Percentiles rank a stretch among this genome's conserved stretches.
These are phyloP conservation scores for Dispira simplex DNA, from an alignment of 192 early-diverging fungal genomes.

Conservation along the genomic window DNA sequence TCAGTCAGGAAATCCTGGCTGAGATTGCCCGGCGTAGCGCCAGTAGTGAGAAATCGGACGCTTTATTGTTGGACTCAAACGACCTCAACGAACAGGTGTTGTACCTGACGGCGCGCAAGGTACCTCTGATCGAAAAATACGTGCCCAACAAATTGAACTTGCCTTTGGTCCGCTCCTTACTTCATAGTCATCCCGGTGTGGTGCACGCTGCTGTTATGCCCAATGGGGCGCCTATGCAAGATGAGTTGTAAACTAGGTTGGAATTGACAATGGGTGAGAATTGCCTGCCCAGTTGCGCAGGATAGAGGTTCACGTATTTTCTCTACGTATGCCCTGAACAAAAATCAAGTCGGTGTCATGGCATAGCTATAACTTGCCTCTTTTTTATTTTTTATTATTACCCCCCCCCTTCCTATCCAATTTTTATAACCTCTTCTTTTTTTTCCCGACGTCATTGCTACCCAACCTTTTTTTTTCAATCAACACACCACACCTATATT, in stretches of 20 bases:
- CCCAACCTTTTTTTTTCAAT: too few relatives aligned
- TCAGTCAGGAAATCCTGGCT: conserved; percentile 77
- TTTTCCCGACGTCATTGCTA: too few relatives aligned
- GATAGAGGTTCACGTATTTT: too few relatives aligned
- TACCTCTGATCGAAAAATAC: conserved; percentile 55
- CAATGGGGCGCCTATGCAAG: conserved; percentile 9
- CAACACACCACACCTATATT: too few relatives aligned
- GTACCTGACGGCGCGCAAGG: conserved; percentile 40
- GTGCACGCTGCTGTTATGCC: conserved; percentile 11
- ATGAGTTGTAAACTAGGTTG: not conserved
- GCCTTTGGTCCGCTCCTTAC: conserved; percentile 14
- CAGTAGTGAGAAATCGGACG: conserved; percentile 78
- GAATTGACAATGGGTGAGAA: too few relatives aligned
- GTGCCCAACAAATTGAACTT: conserved; percentile 47
- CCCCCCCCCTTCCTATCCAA: too few relatives aligned
- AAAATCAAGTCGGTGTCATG: too few relatives aligned
- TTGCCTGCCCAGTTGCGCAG: too few relatives aligned
- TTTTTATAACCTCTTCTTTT: too few relatives aligned
- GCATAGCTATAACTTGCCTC: too few relatives aligned
- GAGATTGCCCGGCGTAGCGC: conserved; percentile 73
- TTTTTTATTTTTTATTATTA: too few relatives aligned
- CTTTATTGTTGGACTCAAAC: conserved; percentile 72
- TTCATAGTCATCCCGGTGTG: conserved; percentile 11
- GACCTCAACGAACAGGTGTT: conserved; percentile 39
- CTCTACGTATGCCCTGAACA: too few relatives aligned